A percentile compares a stretch with the other conserved stretches of the same genome.
Evolutionary conservation across 1,284 basidiomycete genomes (phyloP).

Genomic region (Sutorius eximius): DNA sequence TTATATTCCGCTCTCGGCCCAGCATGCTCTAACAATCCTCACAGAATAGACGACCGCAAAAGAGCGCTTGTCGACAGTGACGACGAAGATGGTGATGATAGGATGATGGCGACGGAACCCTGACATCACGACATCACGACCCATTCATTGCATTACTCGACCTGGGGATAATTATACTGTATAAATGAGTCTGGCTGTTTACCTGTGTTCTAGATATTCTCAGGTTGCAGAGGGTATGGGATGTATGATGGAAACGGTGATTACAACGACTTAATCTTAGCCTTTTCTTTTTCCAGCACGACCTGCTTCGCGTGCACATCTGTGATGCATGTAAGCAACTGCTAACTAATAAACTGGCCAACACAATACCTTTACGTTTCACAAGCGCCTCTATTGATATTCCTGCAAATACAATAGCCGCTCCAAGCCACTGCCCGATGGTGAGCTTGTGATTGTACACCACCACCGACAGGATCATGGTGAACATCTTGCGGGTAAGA

Average conservation of each 20-base stretch:
- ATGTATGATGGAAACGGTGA: slow-evolving; percentile 8
- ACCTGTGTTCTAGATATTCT: slow-evolving; percentile 19
- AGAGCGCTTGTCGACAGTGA: slow-evolving; percentile 46
- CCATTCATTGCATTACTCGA: neutral
- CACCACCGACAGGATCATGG: slow-evolving; percentile 94
- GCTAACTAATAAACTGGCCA: neutral
- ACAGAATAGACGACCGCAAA: slow-evolving; percentile 54
- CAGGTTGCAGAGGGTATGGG: slow-evolving; percentile 19
- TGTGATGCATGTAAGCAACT: slow-evolving; percentile 31
- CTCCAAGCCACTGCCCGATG: slow-evolving; percentile 87
- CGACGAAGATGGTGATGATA: slow-evolving; percentile 22
- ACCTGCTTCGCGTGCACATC: slow-evolving; percentile 79
- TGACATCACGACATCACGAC: slow-evolving; percentile 14
- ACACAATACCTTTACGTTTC: slow-evolving; percentile 71
- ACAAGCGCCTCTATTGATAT: slow-evolving; percentile 92
- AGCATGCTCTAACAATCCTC: neutral
- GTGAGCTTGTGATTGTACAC: slow-evolving; percentile 90
- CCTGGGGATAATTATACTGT: slow-evolving; percentile 26
- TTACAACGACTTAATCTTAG: slow-evolving; percentile 74
- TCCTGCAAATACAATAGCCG: slow-evolving; percentile 87
- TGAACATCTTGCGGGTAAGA: slow-evolving; percentile 96
- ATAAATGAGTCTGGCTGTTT: slow-evolving; percentile 21
- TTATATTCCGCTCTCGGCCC: slow-evolving; percentile 4
- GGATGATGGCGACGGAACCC: slow-evolving; percentile 33
- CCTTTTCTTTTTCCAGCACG: slow-evolving; percentile 77